Conservation (phyloP, 495 filamentous ascomycete genomes). For the Polyplosphaeria fusca region DNA sequence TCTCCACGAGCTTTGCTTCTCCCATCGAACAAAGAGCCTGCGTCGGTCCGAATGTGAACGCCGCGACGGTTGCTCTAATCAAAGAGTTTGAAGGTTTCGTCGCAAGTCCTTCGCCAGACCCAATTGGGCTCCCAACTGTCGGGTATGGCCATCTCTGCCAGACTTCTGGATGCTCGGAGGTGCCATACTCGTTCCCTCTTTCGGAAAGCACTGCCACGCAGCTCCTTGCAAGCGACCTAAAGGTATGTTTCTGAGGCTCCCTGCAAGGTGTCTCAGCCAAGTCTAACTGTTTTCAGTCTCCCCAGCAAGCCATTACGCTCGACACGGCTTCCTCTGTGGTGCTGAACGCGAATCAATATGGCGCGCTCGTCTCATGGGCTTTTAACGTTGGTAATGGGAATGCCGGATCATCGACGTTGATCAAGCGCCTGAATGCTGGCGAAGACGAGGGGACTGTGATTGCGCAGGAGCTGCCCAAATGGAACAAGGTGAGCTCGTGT, state of each 20-base stretch:
- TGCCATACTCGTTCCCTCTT: slow-evolving; percentile 47
- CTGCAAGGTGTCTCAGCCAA: not conserved
- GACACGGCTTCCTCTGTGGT: slow-evolving; percentile 39
- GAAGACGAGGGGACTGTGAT: slow-evolving; percentile 45
- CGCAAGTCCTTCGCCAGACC: slow-evolving; percentile 41
- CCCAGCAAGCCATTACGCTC: slow-evolving; percentile 38
- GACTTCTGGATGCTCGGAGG: slow-evolving; percentile 44
- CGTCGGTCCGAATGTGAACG: slow-evolving; percentile 41
- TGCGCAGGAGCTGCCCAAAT: slow-evolving; percentile 48
- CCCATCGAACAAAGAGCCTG: slow-evolving; percentile 26
- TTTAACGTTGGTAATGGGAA: slow-evolving; percentile 54
- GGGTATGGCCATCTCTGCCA: slow-evolving; percentile 54
- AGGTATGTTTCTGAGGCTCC: slow-evolving; percentile 27
- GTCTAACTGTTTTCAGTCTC: not conserved
- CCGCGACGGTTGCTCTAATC: slow-evolving; percentile 42
- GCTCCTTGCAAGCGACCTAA: slow-evolving; percentile 46
- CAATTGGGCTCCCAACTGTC: slow-evolving; percentile 48
- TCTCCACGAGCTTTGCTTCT: slow-evolving; percentile 6
- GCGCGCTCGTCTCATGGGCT: slow-evolving; percentile 49
- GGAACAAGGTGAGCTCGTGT: no score
- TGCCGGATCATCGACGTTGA: slow-evolving; percentile 42
- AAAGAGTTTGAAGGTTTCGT: slow-evolving; percentile 45
- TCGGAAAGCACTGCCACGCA: slow-evolving; percentile 42
- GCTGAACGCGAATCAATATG: slow-evolving; percentile 52
- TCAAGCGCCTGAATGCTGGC: slow-evolving; percentile 48